These are phyloP conservation scores for Phytophthora aleatoria DNA, from an alignment of 352 stramenopile genomes.

Conservation along the genomic window DNA sequence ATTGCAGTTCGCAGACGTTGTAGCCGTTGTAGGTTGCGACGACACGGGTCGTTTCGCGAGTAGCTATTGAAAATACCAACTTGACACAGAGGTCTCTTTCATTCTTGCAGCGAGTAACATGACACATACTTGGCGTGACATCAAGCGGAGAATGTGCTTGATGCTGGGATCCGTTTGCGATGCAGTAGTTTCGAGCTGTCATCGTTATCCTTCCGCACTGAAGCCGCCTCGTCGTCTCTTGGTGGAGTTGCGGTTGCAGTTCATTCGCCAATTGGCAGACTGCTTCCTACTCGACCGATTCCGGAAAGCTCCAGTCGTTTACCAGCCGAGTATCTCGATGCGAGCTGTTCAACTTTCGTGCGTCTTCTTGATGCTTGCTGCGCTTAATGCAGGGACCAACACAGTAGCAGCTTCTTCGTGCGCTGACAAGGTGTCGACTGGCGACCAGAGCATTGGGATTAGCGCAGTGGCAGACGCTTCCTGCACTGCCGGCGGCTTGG, in stretches of 20 bases:
- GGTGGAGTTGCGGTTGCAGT: slow-evolving; percentile 8
- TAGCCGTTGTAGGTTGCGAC: slow-evolving; percentile 18
- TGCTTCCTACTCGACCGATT: slow-evolving; percentile 26
- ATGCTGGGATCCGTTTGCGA: slow-evolving; percentile 20
- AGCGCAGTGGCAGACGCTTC: slow-evolving; percentile 40
- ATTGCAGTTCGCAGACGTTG: slow-evolving; percentile 19
- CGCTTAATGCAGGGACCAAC: slow-evolving; percentile 9
- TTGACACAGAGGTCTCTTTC: slow-evolving; percentile 3
- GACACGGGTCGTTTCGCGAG: slow-evolving; percentile 24
- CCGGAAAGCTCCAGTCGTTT: slow-evolving; percentile 15
- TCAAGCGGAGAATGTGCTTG: slow-evolving; percentile 23
- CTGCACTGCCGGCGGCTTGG: slow-evolving; percentile 31
- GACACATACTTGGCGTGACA: slow-evolving; percentile 15
- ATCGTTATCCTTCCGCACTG: not conserved
- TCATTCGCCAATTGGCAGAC: slow-evolving; percentile 33
- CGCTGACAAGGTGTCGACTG: slow-evolving; percentile 27
- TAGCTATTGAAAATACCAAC: slow-evolving; percentile 13
- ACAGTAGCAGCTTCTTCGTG: slow-evolving; percentile 17
- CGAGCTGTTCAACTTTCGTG: slow-evolving; percentile 21
- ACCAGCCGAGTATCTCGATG: slow-evolving; percentile 17
- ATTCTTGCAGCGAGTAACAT: slow-evolving; percentile 1
- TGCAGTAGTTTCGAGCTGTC: slow-evolving; percentile 22
- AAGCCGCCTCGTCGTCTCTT: slow-evolving; percentile 1
- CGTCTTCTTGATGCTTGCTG: slow-evolving; percentile 18
- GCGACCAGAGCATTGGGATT: slow-evolving; percentile 41